Evolutionary conservation across 169 alveolate species (phyloP), one percentile per base, ranked within the genome.

Genomic region (Eimeria praecox): DNA sequence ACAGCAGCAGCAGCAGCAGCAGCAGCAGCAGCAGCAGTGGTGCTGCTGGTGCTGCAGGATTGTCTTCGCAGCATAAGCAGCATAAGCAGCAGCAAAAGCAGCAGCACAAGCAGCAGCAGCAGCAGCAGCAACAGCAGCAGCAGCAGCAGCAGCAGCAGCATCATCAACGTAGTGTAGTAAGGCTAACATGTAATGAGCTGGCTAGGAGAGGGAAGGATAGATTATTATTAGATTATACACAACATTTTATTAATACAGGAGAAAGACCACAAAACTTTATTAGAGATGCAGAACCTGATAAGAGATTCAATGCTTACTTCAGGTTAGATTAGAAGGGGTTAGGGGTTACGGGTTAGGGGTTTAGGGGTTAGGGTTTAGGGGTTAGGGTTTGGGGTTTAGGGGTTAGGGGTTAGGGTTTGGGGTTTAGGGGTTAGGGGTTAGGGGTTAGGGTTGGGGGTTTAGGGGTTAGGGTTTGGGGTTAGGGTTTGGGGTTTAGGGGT

Each of bases 221-320:
- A 42, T 46, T 97, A 24, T 97, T 96, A 94, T 98, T 98, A 88
- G 99, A 98, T 95, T 98, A 98, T 97, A 98, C 98, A 83, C 98
- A 98, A 69, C 98, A 98, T 88, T 98, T 98, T 95, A 98, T 98
- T 38, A 98, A 98, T 85, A 97, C 99, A 56, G 98, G 99, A 24
- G 99, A 98, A 90, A 95, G 99, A 33, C 99, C 99, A 24, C 98
- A 98, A 90, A 98, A 98, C 96, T 98, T 98, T 83, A 98, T 98
- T 24, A 96, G 99, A 83, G 99, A 98, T 92, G 97, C 97, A 71
- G 99, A 98, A 35, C 98, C 78, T 12, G 92, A 71, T 18, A 93
- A 78, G 46, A 59, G 96, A 97, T 93, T 93, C 64, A 46, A 49
- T 8, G 96, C 78, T 77, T 93, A 93, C 56, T 71, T 71, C 82